Base-by-base conservation (phyloP, 768 basidiomycete species). In the Hygrophorus russula region DNA sequence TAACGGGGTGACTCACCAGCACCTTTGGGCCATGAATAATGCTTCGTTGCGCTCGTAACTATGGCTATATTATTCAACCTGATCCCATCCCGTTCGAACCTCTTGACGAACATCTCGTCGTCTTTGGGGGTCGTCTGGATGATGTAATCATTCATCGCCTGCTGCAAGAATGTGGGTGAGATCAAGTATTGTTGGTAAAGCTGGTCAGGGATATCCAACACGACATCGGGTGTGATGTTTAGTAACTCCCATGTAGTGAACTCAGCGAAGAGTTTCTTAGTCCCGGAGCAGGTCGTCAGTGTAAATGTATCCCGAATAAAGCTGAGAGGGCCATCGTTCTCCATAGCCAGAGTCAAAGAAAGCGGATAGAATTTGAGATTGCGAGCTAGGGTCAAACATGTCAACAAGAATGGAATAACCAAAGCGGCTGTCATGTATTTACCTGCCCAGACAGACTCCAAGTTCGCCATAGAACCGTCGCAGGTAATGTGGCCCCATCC, bases 21-120 rank as follows among this genome's bases (percentile, higher is more conserved):
- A 14, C 59, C 60, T 51, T 73, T 73, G 11, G 68, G 68, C 71
- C 71, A 73, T 1, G 69, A 70, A 41, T 67, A 70, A 50, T 71
- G 68, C 13, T 57, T 59, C 5, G 67, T 63, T 32, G 44, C 54
- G 1, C 59, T 46, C n/a, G 59, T 49, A 6, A 63, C 36, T 36
- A 60, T 61, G 24, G 47, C 49, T 15, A 58, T 53, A 24, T 24
- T 24, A 24, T 7, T 24, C 24, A 24, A 24, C 4, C 24, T 24
- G 24, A 24, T 24, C 4, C 24, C 24, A 24, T 24, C 24, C 24
- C 24, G 24, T 7, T 24, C 24, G 24, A 24, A 24, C 24, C 24
- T 24, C 24, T 24, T 24, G 24, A 24, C 24, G 7, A 24, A 24
- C 24, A 24, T 24, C 24, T 66, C 46, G 0, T 39, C 46, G 6